These are phyloP conservation scores for Microascus cirrosus DNA, from an alignment of 2,329 filamentous ascomycete genomes.

Conservation along the genomic window DNA sequence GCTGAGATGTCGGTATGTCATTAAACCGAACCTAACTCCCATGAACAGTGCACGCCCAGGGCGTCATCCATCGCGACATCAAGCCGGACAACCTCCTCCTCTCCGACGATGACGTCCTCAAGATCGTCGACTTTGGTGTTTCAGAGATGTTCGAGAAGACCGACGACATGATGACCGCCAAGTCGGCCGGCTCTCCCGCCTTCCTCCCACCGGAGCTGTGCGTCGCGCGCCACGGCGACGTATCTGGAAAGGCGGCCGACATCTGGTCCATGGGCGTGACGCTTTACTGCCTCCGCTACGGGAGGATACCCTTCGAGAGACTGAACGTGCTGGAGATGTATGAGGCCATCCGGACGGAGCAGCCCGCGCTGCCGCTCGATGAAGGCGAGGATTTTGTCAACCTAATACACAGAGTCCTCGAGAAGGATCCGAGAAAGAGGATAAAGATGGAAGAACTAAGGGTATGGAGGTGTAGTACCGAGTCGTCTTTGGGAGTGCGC, in stretches of 20 bases:
- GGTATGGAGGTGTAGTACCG: constrained; percentile 30
- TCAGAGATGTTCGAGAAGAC: constrained; percentile 94
- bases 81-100: constrained; percentile 94
- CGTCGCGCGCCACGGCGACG: constrained; percentile 70
- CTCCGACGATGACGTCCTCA: constrained; percentile 84
- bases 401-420: constrained; percentile 61
- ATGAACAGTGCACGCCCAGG: constrained; percentile 73
- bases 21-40: constrained; percentile 8
- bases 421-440: constrained; percentile 74
- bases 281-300: constrained; percentile 84
- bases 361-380: constrained; percentile 48
- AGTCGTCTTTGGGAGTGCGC: neutral
- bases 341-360: constrained; percentile 69
- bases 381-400: constrained; percentile 61
- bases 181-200: constrained; percentile 87
- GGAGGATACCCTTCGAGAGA: constrained; percentile 75
- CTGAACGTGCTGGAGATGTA: constrained; percentile 76
- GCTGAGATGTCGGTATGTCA: neutral
- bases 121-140: constrained; percentile 97
- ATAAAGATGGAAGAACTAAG: constrained; percentile 76
- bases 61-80: constrained; percentile 91
- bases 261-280: constrained; percentile 99
- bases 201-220: constrained; percentile 93
- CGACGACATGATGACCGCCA: constrained; percentile 78
- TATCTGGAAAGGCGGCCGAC: constrained; percentile 82